These are phyloP conservation scores for Pterocarpus santalinus DNA, from an alignment of 306 rosid genomes.

Conservation along the genomic window DNA sequence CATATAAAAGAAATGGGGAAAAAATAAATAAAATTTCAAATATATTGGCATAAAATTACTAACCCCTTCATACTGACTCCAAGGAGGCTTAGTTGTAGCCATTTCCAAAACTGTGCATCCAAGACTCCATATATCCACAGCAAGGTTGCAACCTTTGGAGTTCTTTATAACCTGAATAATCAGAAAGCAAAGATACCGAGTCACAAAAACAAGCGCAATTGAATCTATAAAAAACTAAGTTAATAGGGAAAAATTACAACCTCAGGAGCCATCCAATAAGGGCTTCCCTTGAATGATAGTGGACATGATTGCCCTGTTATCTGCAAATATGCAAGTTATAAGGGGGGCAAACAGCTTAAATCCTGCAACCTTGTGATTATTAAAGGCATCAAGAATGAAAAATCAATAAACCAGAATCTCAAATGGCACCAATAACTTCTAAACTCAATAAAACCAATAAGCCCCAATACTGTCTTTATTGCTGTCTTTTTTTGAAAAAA, in stretches of 20 bases:
- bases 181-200: conserved; percentile 36
- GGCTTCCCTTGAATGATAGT: conserved; percentile 93
- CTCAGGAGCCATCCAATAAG: conserved; percentile 99
- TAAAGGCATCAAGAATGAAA: neutral
- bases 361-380: conserved; percentile 34
- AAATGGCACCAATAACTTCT: neutral
- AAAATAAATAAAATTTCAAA: conserved; percentile 21
- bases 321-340: conserved; percentile 57
- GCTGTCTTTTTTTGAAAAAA: neutral
- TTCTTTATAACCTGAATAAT: conserved; percentile 77
- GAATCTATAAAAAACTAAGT: conserved; percentile 28
- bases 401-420: conserved; percentile 3
- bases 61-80: conserved; percentile 99
- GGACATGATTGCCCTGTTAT: conserved; percentile 89
- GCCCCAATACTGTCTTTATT: neutral
- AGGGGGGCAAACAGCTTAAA: conserved; percentile 40
- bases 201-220: conserved; percentile 35
- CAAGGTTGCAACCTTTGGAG: conserved; percentile 80
- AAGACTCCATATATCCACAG: conserved; percentile 98
- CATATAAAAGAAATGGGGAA: neutral
- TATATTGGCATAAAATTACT: conserved; percentile 45
- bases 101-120: conserved; percentile 98
- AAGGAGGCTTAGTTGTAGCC: conserved; percentile 99
- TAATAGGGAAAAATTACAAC: conserved; percentile 50
- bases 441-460: neutral